Conservation (phyloP, 2,329 filamentous ascomycete species). For the Cryphonectria japonica region DNA sequence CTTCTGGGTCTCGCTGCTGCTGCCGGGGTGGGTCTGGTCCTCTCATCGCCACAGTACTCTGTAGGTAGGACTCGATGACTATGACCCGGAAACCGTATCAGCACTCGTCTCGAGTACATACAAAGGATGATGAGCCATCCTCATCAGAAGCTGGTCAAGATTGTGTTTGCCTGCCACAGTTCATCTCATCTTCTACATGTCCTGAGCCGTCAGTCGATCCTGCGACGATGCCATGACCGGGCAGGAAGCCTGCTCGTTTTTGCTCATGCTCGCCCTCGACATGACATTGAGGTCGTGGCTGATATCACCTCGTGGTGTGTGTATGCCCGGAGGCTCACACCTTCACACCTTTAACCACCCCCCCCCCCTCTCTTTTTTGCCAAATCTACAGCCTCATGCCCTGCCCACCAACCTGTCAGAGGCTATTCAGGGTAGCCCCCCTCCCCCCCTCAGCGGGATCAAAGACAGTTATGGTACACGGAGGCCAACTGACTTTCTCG, state of each 20-base stretch:
- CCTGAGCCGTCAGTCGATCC: conserved; percentile 1
- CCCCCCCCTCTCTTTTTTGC: background rate
- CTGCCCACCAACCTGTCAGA: conserved; percentile 12
- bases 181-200: conserved; percentile 19
- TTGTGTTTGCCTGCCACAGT: conserved; percentile 3
- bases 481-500: conserved; percentile 3
- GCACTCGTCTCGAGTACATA: background rate
- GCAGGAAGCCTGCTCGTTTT: conserved; percentile 1
- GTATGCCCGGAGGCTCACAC: conserved; percentile 15
- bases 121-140: background rate
- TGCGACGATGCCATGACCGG: background rate
- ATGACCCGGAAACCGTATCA: conserved; percentile 5
- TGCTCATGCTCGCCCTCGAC: conserved; percentile 21
- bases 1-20: background rate
- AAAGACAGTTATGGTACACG: conserved; percentile 7
- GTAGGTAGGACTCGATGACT: background rate
- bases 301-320: conserved; percentile 28
- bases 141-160: background rate
- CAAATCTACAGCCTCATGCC: conserved; percentile 27
- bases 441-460: too few relatives aligned
- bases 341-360: conserved; percentile 4
- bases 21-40: background rate
- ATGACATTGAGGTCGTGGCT: conserved; percentile 27
- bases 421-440: background rate
- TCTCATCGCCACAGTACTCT: conserved; percentile 9